Evolutionary conservation across 2,329 filamentous ascomycete genomes (phyloP), one percentile per base, ranked within the genome.

Genomic region (Thielaviopsis populi): DNA sequence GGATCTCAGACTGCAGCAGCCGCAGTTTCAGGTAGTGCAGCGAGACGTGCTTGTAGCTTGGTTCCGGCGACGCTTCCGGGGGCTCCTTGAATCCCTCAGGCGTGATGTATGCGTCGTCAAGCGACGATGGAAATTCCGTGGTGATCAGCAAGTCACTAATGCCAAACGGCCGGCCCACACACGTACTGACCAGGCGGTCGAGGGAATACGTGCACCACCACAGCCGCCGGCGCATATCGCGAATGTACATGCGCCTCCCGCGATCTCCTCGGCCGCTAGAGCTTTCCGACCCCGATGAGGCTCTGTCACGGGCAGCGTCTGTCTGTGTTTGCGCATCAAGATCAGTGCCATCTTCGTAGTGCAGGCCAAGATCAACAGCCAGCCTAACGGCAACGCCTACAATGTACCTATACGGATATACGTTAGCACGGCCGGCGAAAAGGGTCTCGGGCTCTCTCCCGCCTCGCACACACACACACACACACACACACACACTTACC

Each of bases 141-240:
- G 92, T 97, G 70, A 97, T 89, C 67, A 95, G 89, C 72, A 95
- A 89, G 75, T 97, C 94, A n/a, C 88, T 91, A 67, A 97, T 90
- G 37, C 92, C 91, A 70, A 96, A 95, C 6, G 92, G 94, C 63
- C 92, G 81, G 43, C 92, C 92, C 30, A 97, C 92, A 69, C 91
- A 96, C 24, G 90, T 91, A 70, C 90, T 94, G 61, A 97, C 92
- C 4, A 97, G 83, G n/a, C 92, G 83, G 74, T 97, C 92, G 63
- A 97, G 84, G 4, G 89, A 92, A 74, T 97, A 97, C 1, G 91
- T 91, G 75, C 91, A 96, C 92, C 94, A 97, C 91, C 91, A 97
- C 15, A 97, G 78, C 40, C 92, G 83, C 64, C 92, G 82, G 61
- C 91, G 84, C 67, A 96, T 80, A 72, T 97, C 94, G 62, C 92